phyloP scores from a whole-genome alignment of 495 filamentous ascomycete genomes.

The Evansstolkia leycettana region DNA sequence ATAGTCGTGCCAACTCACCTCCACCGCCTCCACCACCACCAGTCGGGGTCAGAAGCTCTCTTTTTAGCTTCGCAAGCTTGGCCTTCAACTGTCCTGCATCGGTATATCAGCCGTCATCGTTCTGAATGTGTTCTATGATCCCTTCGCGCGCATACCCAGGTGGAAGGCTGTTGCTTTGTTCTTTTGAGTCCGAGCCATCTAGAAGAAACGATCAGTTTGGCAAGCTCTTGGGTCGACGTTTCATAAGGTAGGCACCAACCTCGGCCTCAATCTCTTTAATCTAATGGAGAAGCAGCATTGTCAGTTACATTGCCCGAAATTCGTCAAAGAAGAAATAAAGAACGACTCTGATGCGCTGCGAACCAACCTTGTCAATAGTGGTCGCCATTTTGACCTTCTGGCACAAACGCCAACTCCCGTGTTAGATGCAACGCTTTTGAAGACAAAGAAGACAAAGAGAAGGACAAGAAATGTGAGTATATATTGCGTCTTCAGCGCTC shows the following conservation, averaged over 20 bases:
- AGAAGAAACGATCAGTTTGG: conserved; percentile 10
- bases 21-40: conserved; percentile 66
- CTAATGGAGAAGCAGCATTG: conserved; percentile 30
- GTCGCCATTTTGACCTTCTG: conserved; percentile 67
- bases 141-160: conserved; percentile 36
- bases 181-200: conserved; percentile 95
- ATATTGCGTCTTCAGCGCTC: no score
- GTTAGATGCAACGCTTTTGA: conserved; percentile 6
- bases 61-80: conserved; percentile 94
- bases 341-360: conserved; percentile 1
- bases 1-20: no score
- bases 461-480: conserved; percentile 1
- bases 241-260: conserved; percentile 31
- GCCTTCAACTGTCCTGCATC: conserved; percentile 80
- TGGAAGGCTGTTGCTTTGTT: conserved; percentile 93
- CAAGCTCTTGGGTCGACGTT: not conserved
- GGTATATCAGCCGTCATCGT: conserved; percentile 14
- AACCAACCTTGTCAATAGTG: conserved; percentile 81
- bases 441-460: conserved; percentile 3
- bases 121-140: not conserved
- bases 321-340: conserved; percentile 9
- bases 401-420: conserved; percentile 13
- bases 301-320: conserved; percentile 14
- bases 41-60: conserved; percentile 82
- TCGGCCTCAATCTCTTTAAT: conserved; percentile 98